Evolutionary conservation across 345 rosid species (phyloP).

Genomic region (Erysimum cheiranthoides): DNA sequence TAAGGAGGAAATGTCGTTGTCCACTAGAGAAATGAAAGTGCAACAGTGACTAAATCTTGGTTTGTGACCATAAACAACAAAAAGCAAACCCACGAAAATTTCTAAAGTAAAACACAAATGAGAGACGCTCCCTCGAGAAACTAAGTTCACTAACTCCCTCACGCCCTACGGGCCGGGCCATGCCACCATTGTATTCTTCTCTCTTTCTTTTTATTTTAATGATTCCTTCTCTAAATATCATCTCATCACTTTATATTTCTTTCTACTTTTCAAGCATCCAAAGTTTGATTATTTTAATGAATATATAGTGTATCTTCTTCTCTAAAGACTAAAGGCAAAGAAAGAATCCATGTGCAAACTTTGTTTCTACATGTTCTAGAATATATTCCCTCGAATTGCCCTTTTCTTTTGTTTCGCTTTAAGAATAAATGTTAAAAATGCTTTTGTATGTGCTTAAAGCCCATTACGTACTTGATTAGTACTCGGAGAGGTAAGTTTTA

Average conservation of each 20-base stretch:
- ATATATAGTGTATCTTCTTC: constrained; percentile 40
- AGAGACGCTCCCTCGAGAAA: constrained; percentile 47
- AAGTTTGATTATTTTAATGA: constrained; percentile 42
- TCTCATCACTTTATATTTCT: constrained; percentile 31
- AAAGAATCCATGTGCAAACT: constrained; percentile 43
- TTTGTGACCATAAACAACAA: constrained; percentile 48
- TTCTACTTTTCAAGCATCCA: constrained; percentile 42
- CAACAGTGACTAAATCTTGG: constrained; percentile 37
- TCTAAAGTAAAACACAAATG: constrained; percentile 32
- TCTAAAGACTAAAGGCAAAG: constrained; percentile 28
- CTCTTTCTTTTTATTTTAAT: constrained; percentile 5
- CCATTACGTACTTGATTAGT: constrained; percentile 20
- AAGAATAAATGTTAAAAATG: constrained; percentile 10
- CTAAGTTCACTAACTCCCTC: constrained; percentile 39
- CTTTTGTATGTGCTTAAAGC: constrained; percentile 16
- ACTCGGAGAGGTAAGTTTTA: constrained; percentile 10
- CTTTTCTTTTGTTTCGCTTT: constrained; percentile 33
- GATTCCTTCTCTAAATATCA: constrained; percentile 35
- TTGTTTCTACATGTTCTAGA: constrained; percentile 38
- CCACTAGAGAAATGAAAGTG: constrained; percentile 44
- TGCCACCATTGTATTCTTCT: constrained; percentile 42
- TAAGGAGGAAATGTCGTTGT: constrained; percentile 27
- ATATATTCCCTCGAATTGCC: constrained; percentile 34
- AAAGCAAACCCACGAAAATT: constrained; percentile 42
- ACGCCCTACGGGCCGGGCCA: constrained; percentile 42